phyloP scores from a whole-genome alignment of 768 basidiomycete species.

The Suillus subluteus region DNA sequence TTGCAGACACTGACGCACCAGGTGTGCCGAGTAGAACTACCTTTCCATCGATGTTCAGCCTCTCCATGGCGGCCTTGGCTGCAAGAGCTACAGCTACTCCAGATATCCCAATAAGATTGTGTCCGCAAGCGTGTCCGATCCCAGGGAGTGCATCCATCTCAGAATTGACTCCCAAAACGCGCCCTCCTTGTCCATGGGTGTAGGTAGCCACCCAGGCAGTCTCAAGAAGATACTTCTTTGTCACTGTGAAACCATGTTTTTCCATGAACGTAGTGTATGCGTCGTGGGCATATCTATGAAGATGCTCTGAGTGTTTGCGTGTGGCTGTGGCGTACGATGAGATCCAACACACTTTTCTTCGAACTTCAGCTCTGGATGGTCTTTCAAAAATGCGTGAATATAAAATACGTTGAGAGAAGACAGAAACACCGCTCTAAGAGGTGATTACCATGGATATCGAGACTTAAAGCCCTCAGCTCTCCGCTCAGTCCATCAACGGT shows the following conservation, averaged over 20 bases:
- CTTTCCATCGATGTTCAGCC: slow-evolving; percentile 62
- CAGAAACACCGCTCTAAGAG: not conserved
- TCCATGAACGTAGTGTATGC: slow-evolving; percentile 65
- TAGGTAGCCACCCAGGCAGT: slow-evolving; percentile 75
- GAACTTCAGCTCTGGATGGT: slow-evolving; percentile 72
- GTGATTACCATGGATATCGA: slow-evolving; percentile 68
- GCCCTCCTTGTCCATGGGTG: slow-evolving; percentile 59
- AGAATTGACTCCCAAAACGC: slow-evolving; percentile 73
- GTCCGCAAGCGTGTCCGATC: slow-evolving; percentile 71
- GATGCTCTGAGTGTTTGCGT: not conserved
- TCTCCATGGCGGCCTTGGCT: slow-evolving; percentile 57
- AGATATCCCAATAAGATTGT: slow-evolving; percentile 73
- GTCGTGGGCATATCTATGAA: slow-evolving; percentile 64
- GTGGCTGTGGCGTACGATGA: not conserved
- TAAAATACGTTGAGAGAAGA: not conserved
- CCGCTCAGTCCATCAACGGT: slow-evolving; percentile 54
- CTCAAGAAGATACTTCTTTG: slow-evolving; percentile 55
- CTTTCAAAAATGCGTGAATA: slow-evolving; percentile 38
- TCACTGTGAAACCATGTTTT: slow-evolving; percentile 63
- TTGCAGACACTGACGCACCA: slow-evolving; percentile 40
- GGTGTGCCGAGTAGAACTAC: slow-evolving; percentile 74
- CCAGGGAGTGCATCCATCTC: slow-evolving; percentile 64
- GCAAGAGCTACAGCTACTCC: slow-evolving; percentile 70
- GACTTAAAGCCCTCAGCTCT: slow-evolving; percentile 62
- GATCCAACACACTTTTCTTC: slow-evolving; percentile 59